Conservation (phyloP, 1,139 yeast genomes). For the Pichia sp. region DNA sequence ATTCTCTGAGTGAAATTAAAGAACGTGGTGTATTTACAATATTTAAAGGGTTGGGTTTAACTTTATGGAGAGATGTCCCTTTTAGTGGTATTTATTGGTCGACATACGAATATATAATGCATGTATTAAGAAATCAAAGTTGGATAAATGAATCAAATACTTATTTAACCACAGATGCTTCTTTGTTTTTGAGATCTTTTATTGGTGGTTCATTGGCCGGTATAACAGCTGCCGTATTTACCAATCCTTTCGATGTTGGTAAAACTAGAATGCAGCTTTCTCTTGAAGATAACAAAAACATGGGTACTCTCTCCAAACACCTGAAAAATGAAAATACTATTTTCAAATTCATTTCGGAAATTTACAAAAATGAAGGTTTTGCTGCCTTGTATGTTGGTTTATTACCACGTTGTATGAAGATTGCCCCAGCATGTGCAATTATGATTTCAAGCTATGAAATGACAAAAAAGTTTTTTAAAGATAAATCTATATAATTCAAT, state of each 20-base stretch:
- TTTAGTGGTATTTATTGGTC: conserved; percentile 96
- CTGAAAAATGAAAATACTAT: conserved; percentile 37
- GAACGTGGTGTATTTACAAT: conserved; percentile 57
- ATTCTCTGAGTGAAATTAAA: conserved; percentile 49
- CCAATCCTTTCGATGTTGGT: conserved; percentile 97
- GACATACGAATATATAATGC: conserved; percentile 51
- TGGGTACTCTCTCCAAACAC: conserved; percentile 13
- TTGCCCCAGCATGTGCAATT: conserved; percentile 97
- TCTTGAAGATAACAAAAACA: conserved; percentile 20
- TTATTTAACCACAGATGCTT: conserved; percentile 20
- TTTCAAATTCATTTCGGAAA: conserved; percentile 58
- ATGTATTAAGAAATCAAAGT: conserved; percentile 15
- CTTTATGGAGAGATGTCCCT: conserved; percentile 97
- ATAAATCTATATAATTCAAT: conserved; percentile 7
- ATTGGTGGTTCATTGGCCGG: conserved; percentile 85
- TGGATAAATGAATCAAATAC: conserved; percentile 12
- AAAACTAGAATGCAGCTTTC: conserved; percentile 84
- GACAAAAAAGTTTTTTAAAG: conserved; percentile 60
- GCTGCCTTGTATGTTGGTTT: conserved; percentile 79
- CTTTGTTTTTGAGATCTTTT: conserved; percentile 67
- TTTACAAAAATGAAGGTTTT: conserved; percentile 66
- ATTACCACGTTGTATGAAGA: conserved; percentile 78
- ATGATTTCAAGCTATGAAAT: conserved; percentile 96
- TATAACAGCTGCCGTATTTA: conserved; percentile 71
- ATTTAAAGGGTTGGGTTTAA: conserved; percentile 80